These are phyloP conservation scores for Diaporthe capsici DNA, from an alignment of 2,329 filamentous ascomycete species.

Conservation along the genomic window DNA sequence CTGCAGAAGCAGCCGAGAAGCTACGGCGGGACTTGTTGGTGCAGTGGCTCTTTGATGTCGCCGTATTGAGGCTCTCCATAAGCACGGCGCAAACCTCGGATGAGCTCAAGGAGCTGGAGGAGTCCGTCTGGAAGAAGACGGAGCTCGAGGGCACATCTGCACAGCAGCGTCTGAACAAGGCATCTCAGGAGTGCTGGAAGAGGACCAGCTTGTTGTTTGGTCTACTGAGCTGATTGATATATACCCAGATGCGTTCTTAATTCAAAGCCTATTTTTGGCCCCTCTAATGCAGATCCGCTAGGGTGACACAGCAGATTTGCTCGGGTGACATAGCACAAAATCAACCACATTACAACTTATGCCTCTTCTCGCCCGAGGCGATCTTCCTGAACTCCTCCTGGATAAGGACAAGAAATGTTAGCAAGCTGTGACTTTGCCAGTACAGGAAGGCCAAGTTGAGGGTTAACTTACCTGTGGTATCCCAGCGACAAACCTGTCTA, in stretches of 20 bases:
- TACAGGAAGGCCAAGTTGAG: not conserved
- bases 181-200: slow-evolving; percentile 84
- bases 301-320: not conserved
- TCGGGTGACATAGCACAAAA: not conserved
- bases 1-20: slow-evolving; percentile 36
- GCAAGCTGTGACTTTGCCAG: not conserved
- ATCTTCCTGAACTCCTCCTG: slow-evolving; percentile 85
- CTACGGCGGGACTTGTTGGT: slow-evolving; percentile 63
- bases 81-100: slow-evolving; percentile 42
- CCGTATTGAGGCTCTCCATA: slow-evolving; percentile 59
- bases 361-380: slow-evolving; percentile 89
- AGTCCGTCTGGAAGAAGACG: slow-evolving; percentile 59
- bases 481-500: slow-evolving; percentile 84
- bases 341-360: slow-evolving; percentile 78
- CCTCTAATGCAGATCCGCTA: slow-evolving; percentile 15
- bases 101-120: slow-evolving; percentile 60
- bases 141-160: slow-evolving; percentile 64
- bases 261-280: slow-evolving; percentile 4
- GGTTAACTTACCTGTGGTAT: slow-evolving; percentile 74
- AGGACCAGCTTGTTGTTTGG: slow-evolving; percentile 87
- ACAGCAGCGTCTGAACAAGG: slow-evolving; percentile 70
- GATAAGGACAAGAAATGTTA: not conserved
- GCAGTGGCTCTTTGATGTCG: slow-evolving; percentile 74
- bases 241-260: slow-evolving; percentile 26
- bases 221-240: slow-evolving; percentile 67